A percentile compares a stretch with the other conserved stretches of the same genome.
Evolutionary conservation across 2,329 filamentous ascomycete genomes (phyloP).

Genomic region (Fusarium mexicanum): DNA sequence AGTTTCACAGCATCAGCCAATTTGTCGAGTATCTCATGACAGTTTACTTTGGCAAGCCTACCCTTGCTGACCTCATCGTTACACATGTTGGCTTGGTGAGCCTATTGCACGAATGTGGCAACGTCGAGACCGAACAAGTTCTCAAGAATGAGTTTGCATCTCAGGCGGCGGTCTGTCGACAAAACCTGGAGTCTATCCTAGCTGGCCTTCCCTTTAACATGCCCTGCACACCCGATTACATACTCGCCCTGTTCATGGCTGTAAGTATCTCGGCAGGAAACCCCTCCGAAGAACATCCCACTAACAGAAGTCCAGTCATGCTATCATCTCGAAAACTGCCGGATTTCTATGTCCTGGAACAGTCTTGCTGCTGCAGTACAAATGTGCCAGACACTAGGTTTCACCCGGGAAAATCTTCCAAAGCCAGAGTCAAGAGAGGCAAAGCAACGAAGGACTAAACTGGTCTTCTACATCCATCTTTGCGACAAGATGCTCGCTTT

Average conservation of each 20-base stretch:
- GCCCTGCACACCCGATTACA: neutral
- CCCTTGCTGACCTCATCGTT: neutral
- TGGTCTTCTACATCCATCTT: neutral
- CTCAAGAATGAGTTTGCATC: neutral
- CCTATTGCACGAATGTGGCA: neutral
- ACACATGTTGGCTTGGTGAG: neutral
- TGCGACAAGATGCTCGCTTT: slow-evolving; percentile 11
- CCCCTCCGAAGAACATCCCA: fast-evolving
- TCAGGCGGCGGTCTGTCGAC: neutral
- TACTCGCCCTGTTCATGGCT: neutral
- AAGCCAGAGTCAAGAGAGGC: neutral
- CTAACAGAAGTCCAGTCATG: neutral
- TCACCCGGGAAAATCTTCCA: neutral
- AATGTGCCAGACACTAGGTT: slow-evolving; percentile 2
- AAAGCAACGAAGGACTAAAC: neutral
- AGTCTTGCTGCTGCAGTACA: neutral
- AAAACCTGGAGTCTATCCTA: neutral
- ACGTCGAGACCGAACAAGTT: neutral
- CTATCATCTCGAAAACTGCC: neutral
- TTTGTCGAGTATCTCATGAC: slow-evolving; percentile 22
- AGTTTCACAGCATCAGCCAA: neutral
- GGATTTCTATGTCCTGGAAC: slow-evolving; percentile 5
- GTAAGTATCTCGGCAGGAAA: neutral
- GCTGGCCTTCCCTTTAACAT: neutral
- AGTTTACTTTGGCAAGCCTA: slow-evolving; percentile 13